Conservation (phyloP, 305 asterid genomes). For the Plantago coronopus region DNA sequence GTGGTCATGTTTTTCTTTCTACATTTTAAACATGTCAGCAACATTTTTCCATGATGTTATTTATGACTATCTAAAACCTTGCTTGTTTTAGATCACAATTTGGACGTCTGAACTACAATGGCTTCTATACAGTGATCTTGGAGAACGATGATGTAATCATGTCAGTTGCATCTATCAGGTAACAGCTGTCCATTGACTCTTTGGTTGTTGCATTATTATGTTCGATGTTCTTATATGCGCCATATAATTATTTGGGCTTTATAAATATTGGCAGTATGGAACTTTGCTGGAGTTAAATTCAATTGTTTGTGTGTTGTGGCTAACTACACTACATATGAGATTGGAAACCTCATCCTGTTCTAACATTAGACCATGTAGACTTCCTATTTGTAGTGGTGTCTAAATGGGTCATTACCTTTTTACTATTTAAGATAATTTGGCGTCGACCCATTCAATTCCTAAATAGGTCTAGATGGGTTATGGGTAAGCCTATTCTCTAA, state of each 20-base stretch:
- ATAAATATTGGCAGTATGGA: not conserved
- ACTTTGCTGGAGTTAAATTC: not conserved
- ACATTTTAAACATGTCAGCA: not conserved
- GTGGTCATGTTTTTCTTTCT: not conserved
- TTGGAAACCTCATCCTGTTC: too few species aligned
- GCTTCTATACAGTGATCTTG: slow-evolving; percentile 59
- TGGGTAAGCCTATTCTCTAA: too few species aligned
- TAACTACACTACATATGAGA: too few species aligned
- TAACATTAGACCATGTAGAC: too few species aligned
- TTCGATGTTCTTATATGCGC: not conserved
- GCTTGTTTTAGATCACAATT: slow-evolving; percentile 55
- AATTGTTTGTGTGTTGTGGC: too few species aligned
- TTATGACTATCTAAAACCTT: slow-evolving; percentile 23
- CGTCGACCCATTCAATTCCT: too few species aligned
- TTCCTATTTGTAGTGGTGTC: too few species aligned
- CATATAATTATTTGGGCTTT: not conserved
- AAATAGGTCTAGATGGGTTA: too few species aligned
- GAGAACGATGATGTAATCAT: slow-evolving; percentile 53
- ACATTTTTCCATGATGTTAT: slow-evolving; percentile 9
- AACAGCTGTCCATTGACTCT: not conserved
- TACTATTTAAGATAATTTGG: too few species aligned
- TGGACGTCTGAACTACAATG: slow-evolving; percentile 48
- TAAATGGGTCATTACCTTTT: too few species aligned
- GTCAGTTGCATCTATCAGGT: slow-evolving; percentile 67
- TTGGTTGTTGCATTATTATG: not conserved